Evolutionary conservation across 208 protist genomes (phyloP), one percentile per base, ranked within the genome.

Genomic region (Leishmania amazonensis): DNA sequence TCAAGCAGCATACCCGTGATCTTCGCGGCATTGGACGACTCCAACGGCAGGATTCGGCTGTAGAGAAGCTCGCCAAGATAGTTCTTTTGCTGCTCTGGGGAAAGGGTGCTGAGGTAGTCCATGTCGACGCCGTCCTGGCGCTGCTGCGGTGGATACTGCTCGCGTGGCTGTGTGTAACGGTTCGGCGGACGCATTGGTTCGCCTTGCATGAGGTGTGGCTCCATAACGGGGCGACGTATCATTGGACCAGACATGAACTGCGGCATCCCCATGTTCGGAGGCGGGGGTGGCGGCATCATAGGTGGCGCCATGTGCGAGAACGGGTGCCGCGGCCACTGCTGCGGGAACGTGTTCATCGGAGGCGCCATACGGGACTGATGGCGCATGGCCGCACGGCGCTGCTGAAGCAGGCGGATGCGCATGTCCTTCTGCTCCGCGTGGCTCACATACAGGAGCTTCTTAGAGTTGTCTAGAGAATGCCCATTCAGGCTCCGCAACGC

Each of bases 401-500:
- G 86, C 79, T 98, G 95, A 17, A 99, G 91, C 71, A 97, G 86
- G 57, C 85, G 90, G 57, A 90, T 84, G 62, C 98, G 90, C 75
- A 94, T 89, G 49, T 99, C 98, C 84, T 98, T 98, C 81, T 94
- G 90, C 93, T 99, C 94, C 42, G 96, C 96, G 38, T 98, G 87
- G 71, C 92, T 96, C 58, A 99, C 98, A 90, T 99, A 99, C 15
- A 99, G 87, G 62, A 98, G 98, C 78, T 98, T 98, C 77, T 83
- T 84, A 24, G 81, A 81, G 76, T 72, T 87, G n/a, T 98, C 77
- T 51, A 98, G 88, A 57, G 75, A 60, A 75, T 96, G 89, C 65
- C 96, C 95, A 86, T 99, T 97, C 95, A 99, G 97, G 71, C 97
- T 92, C 9, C 90, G 89, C 62, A 99, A 91, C 64, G 98, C 98